A percentile compares a stretch with the other conserved stretches of the same genome.
These are phyloP conservation scores for Leishmania turanica DNA, from an alignment of 208 protist genomes.

Conservation along the genomic window DNA sequence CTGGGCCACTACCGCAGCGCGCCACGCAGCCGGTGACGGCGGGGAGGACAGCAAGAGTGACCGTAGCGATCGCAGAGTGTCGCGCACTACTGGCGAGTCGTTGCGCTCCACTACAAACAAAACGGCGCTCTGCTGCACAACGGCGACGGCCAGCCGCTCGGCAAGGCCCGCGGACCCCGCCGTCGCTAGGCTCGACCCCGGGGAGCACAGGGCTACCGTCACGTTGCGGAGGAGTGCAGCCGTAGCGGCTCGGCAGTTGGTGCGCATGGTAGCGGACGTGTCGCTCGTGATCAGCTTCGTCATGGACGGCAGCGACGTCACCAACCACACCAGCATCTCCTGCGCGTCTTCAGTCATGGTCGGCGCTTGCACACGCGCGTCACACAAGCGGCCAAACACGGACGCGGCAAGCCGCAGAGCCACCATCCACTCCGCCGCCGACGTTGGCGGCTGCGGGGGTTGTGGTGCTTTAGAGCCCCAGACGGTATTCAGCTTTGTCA, in stretches of 20 bases:
- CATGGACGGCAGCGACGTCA: constrained; percentile 14
- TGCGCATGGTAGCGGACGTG: constrained; percentile 10
- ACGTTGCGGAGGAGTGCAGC: constrained; percentile 28
- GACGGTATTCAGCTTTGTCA: not conserved
- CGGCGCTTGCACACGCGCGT: not conserved
- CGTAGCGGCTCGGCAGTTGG: constrained; percentile 18
- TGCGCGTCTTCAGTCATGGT: not conserved
- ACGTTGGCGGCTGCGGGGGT: constrained; percentile 13
- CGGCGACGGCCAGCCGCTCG: constrained; percentile 15
- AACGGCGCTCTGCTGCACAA: constrained; percentile 27
- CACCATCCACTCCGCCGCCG: constrained; percentile 29
- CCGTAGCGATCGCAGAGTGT: constrained; percentile 23
- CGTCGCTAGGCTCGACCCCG: constrained; percentile 4
- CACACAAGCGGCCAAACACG: constrained; percentile 18
- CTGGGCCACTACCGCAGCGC: constrained; percentile 7
- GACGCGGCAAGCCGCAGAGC: constrained; percentile 26
- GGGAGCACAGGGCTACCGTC: constrained; percentile 8
- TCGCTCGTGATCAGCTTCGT: constrained; percentile 18
- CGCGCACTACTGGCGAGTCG: constrained; percentile 19
- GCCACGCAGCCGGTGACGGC: constrained; percentile 2
- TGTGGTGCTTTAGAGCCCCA: constrained; percentile 10
- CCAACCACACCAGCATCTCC: constrained; percentile 22
- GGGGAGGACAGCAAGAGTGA: constrained; percentile 9
- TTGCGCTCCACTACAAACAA: constrained; percentile 23
- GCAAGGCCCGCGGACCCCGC: not conserved